Base-by-base conservation (phyloP, 73 alveolate genomes). In the Tetrahymena borealis region DNA sequence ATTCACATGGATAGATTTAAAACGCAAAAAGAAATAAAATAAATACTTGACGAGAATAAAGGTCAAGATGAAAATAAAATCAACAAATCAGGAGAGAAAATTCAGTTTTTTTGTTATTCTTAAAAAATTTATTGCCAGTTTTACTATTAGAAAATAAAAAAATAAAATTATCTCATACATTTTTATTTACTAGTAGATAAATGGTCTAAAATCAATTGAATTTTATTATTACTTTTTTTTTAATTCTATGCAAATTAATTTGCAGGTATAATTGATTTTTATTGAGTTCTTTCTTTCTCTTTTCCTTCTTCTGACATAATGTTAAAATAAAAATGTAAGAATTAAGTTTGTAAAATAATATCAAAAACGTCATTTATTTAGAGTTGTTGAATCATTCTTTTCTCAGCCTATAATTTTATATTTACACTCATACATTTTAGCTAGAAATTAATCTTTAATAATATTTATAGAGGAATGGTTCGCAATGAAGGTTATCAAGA, bases 401-500 rank as follows among this genome's bases (percentile, higher is more conserved):
- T 60, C 85, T 35, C 31, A 15, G 28, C 31, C 28, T 10, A 18
- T n/a, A 24, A 60, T 60, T 60, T 60, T 60, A 28, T 18, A 60
- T 18, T 60, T 42, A 1, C 31, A 15, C 28, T 60, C n/a, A 60
- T 15, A 24, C 78, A 20, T 41, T 41, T 31, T 18, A 18, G 16
- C 20, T 41, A 40, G 3, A 15, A 1, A 41, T 18, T 41, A 18
- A 41, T 18, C 20, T 41, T 18, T 18, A 41, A 24, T 60, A 24
- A 24, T 9, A 9, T 20, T n/a, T 4, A 60, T 15, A 60, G 95
- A 94, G 15, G 92, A 97, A 94, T 90, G 91, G 78, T 98, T 95
- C 94, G 99, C 99, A 4, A 95, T 98, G 98, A 98, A 98, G 91
- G 94, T 97, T 35, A 94, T 98, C 33, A 94, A 98, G 90, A 98